These are phyloP conservation scores for Cyberlindnera misumaiensis DNA, from an alignment of 805 yeast species.

Conservation along the genomic window DNA sequence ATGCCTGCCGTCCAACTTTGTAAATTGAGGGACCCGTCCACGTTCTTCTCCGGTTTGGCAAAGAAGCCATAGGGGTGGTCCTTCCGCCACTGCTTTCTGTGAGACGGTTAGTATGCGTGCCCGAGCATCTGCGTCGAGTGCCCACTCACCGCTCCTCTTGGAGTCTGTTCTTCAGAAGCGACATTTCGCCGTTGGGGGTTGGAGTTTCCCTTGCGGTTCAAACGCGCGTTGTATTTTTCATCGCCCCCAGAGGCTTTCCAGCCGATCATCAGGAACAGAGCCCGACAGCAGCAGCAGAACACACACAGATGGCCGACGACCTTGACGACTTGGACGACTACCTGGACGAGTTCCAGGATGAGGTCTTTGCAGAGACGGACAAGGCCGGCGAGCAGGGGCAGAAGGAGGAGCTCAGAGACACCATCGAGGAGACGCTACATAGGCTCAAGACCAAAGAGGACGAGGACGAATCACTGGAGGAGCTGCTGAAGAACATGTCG, in stretches of 20 bases:
- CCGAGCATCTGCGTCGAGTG: neutral
- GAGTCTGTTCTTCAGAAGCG: constrained; percentile 43
- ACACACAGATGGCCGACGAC: constrained; percentile 32
- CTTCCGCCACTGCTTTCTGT: constrained; percentile 90
- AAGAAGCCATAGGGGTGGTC: constrained; percentile 97
- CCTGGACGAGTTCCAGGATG: constrained; percentile 75
- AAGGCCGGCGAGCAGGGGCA: constrained; percentile 44
- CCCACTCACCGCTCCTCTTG: constrained; percentile 71
- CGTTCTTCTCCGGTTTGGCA: constrained; percentile 80
- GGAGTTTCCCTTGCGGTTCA: too few species aligned
- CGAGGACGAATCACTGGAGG: constrained; percentile 42
- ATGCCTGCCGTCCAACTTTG: constrained; percentile 92
- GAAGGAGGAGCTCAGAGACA: constrained; percentile 48
- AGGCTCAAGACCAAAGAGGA: constrained; percentile 60
- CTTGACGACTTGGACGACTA: constrained; percentile 76
- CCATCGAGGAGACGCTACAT: constrained; percentile 74
- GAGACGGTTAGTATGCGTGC: constrained; percentile 1
- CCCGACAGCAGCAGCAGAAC: neutral
- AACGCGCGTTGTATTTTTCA: too few species aligned
- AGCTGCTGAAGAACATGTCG: constrained; percentile 58
- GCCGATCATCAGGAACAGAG: too few species aligned
- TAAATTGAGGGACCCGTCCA: constrained; percentile 79
- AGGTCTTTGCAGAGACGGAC: constrained; percentile 45
- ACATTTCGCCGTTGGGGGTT: constrained; percentile 1
- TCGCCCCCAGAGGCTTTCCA: too few species aligned